phyloP scores from a whole-genome alignment of 1,139 yeast genomes.

The Sugiyamaella xylanicola region DNA sequence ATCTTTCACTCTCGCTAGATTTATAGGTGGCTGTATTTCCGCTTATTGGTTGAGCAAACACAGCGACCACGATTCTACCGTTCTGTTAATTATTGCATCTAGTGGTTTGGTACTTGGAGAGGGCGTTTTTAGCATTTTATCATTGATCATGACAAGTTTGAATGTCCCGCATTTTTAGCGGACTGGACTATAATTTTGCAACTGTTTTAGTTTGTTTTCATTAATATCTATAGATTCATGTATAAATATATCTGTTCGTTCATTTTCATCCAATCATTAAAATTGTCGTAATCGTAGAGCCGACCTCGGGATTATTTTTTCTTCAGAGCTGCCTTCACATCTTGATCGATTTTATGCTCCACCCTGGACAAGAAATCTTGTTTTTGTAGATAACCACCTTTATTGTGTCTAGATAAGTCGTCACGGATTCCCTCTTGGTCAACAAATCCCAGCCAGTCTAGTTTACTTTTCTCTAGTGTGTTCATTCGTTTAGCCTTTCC shows the following conservation, averaged over 20 bases:
- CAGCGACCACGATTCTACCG: slow-evolving; percentile 50
- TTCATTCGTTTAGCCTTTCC: slow-evolving; percentile 69
- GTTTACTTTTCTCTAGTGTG: slow-evolving; percentile 86
- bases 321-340: slow-evolving; percentile 61
- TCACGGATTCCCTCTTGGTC: slow-evolving; percentile 82
- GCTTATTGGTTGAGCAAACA: slow-evolving; percentile 32
- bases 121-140: slow-evolving; percentile 80
- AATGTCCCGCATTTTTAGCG: slow-evolving; percentile 50
- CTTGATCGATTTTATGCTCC: slow-evolving; percentile 64
- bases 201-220: background rate
- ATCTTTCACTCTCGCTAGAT: slow-evolving; percentile 88
- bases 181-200: background rate
- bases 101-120: slow-evolving; percentile 94
- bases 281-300: background rate
- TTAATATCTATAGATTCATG: slow-evolving; percentile 5
- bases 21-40: slow-evolving; percentile 82
- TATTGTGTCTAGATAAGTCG: slow-evolving; percentile 75
- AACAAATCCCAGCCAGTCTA: slow-evolving; percentile 96
- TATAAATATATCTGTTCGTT: slow-evolving; percentile 5
- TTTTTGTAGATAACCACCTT: slow-evolving; percentile 80
- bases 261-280: slow-evolving; percentile 4
- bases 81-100: slow-evolving; percentile 80
- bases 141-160: slow-evolving; percentile 74
- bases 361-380: slow-evolving; percentile 87
- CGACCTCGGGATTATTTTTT: slow-evolving; percentile 28